phyloP scores from a whole-genome alignment of 176 grass and related monocot genomes.

The Canna indica region DNA sequence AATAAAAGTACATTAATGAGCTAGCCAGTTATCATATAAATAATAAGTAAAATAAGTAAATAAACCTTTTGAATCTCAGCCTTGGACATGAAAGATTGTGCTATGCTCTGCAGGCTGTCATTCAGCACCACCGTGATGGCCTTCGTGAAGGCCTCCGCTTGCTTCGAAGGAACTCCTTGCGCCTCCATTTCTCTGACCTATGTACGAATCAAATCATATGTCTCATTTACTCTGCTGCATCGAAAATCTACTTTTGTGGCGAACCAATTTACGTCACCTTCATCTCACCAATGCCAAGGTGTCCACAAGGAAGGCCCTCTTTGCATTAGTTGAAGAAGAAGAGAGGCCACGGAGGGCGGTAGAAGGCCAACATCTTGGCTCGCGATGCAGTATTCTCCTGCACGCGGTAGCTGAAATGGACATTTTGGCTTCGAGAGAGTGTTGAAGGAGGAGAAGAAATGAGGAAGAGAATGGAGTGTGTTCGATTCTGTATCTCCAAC shows the following conservation, averaged over 20 bases:
- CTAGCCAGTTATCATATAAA: too few species aligned
- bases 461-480: too few species aligned
- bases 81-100: slow-evolving; percentile 73
- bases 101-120: slow-evolving; percentile 91
- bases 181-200: slow-evolving; percentile 87
- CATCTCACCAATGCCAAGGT: slow-evolving; percentile 66
- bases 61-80: slow-evolving; percentile 76
- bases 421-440: not conserved
- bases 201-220: too few species aligned
- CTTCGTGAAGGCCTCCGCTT: slow-evolving; percentile 80
- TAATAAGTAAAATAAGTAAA: too few species aligned
- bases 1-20: too few species aligned
- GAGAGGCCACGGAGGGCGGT: not conserved
- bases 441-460: not conserved
- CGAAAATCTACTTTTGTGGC: too few species aligned
- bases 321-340: slow-evolving; percentile 39
- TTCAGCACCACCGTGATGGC: slow-evolving; percentile 91
- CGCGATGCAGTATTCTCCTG: not conserved
- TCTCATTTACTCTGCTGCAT: too few species aligned
- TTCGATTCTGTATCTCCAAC: too few species aligned
- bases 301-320: slow-evolving; percentile 76
- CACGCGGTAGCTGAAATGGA: not conserved
- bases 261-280: too few species aligned
- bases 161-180: slow-evolving; percentile 77
- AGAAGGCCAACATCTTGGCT: not conserved